Percentiles rank a stretch among this genome's conserved stretches.
Evolutionary conservation across 306 rosid genomes (phyloP).

Genomic region (Gastrolobium villosum): DNA sequence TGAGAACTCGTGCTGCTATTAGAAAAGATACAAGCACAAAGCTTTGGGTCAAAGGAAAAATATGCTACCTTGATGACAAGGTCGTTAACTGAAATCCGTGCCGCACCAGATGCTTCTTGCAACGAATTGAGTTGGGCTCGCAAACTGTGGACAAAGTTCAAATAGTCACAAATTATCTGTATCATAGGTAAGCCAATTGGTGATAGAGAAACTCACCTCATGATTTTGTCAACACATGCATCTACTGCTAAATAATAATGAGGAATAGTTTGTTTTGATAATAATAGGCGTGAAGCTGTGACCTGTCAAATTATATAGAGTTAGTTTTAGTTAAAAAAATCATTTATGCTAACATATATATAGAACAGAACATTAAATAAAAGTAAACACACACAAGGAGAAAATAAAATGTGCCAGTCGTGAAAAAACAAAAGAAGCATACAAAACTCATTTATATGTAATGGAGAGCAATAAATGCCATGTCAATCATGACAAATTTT

Average conservation of each 20-base stretch:
- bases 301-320: constrained; percentile 64
- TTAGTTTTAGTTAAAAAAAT: constrained; percentile 47
- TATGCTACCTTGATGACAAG: constrained; percentile 88
- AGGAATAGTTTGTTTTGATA: constrained; percentile 98
- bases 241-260: constrained; percentile 95
- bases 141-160: constrained; percentile 62
- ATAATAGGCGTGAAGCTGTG: constrained; percentile 91
- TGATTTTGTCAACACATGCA: constrained; percentile 89
- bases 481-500: not conserved
- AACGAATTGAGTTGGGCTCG: constrained; percentile 82
- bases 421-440: constrained; percentile 9
- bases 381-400: not conserved
- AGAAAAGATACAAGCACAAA: too few species aligned
- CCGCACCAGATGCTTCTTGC: constrained; percentile 94
- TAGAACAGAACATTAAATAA: constrained; percentile 16
- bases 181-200: constrained; percentile 31
- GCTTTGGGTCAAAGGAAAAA: too few species aligned
- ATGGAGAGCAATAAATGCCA: not conserved
- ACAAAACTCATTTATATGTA: constrained; percentile 28
- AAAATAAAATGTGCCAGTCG: not conserved
- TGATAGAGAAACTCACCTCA: constrained; percentile 74
- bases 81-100: constrained; percentile 93
- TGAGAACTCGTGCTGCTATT: constrained; percentile 18
- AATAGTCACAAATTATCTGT: constrained; percentile 27
- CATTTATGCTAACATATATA: constrained; percentile 31